Evolutionary conservation across 495 filamentous ascomycete genomes (phyloP), one percentile per base, ranked within the genome.

Genomic region (Jackrogersella multiformis): DNA sequence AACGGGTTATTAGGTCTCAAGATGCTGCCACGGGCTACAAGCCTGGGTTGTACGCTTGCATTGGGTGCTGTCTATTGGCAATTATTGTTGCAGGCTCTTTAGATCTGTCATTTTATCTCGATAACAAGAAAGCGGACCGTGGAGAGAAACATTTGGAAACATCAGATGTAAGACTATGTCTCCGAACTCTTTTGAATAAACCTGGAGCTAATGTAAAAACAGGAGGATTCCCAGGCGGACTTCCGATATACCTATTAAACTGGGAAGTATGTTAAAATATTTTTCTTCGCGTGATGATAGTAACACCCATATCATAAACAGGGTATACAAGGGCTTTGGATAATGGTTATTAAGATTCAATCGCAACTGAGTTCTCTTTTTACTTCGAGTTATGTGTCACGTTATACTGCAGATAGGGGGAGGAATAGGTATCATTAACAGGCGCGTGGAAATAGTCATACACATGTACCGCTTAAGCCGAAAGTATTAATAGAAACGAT

Each of bases 171-270:
- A 73, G 80, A 44, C 21, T 15, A 53, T n/a, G n/a, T n/a, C n/a
- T 16, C 5, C 21, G 2, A 9, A 15, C 21, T 13, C 5, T 12
- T 10, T 6, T 10, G 24, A 36, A 1, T 15, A 41, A 10, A n/a
- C 2, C 9, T n/a, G n/a, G 18, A 30, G n/a, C 49, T 69, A 30
- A 72, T 36, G 45, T 48, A 12, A n/a, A 39, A 51, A 58, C 56
- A 83, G 79, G 78, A 80, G 45, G 78, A 77, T 16, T 74, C 68
- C 42, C 75, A 80, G 28, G 70, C 77, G 6, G 76, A 72, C 24
- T 84, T 84, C 74, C 78, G 81, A 4, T 82, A 84, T 55, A 84
- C 81, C 3, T 79, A 79, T 44, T 84, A 74, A 73, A 38, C 30
- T n/a, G 15, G 18, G 6, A 32, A 28, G 26, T 41, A 21, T 52